Base-by-base conservation (phyloP, 306 rosid species). In the Comarum palustre region DNA sequence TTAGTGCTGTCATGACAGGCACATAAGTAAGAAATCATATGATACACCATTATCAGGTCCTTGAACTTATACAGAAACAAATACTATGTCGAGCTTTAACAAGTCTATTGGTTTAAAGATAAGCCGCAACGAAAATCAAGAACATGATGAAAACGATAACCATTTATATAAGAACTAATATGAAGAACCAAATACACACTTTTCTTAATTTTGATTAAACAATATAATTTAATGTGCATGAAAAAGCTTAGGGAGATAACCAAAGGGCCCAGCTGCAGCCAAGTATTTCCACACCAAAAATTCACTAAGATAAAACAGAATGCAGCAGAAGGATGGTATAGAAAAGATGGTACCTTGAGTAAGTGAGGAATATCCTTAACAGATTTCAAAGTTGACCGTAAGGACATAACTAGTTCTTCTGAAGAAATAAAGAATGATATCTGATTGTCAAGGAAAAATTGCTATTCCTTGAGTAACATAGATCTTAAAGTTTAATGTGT, bases 321-420 rank as follows among this genome's bases (percentile, higher is more conserved):
- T 38, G 64, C 73, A 75, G 74, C 57, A 78, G 42, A 72, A 59
- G 50, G 29, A 73, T 24, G 69, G 76, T 24, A 24, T 45, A 75
- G 62, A 4, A 3, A 73, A 68, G 64, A 67, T 66, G 66, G 70
- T 79, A 89, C 98, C 97, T 87, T 89, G 60, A 94, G 90, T 81
- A 94, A 80, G 88, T 91, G 82, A 39, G 97, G 89, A 46, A 94
- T 84, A 68, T 91, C 98, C 86, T 94, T 94, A 46, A 91, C 95
- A 80, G 87, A 86, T 90, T 87, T 94, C 73, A 94, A 85, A 75
- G 97, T 85, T 82, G 82, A 90, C 6, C 87, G 91, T 67, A 94
- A 80, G 11, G 97, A 89, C 83, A 82, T 77, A 80, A 83, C 81
- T 50, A 94, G 77, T 77, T 94, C 97, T 73, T 91, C 95, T 31